Base-by-base conservation (phyloP, 192 early-diverging fungal species). In the Thamnidium elegans region DNA sequence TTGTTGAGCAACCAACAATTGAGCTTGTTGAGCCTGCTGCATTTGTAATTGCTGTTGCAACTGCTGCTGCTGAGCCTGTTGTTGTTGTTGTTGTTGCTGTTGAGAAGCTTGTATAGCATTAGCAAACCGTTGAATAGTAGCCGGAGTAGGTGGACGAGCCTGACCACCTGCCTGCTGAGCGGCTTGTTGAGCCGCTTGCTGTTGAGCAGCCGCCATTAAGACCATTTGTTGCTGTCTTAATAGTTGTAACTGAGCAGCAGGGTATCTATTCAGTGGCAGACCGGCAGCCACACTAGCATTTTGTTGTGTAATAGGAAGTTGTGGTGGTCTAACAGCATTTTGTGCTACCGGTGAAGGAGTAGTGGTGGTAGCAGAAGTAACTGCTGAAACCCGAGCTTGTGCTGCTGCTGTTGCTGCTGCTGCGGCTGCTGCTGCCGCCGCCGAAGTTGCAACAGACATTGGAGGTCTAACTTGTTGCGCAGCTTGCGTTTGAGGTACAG, bases 1-100 rank as follows among this genome's bases (percentile, higher is more conserved):
- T n/a, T 55, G 67, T 13, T 63, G 55, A 34, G 63, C 66, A 5
- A 66, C 76, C 1, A 47, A 45, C 10, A 71, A 75, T 10, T 47
- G 46, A n/a, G 32, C 45, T 42, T 60, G 65, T 39, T 70, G 47
- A 3, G 58, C 54, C 10, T 62, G 62, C 3, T 55, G 68, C 60
- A 62, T 62, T 36, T 55, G 68, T 2, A 64, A 63, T 45, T 77
- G 75, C 65, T 70, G 72, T n/a, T 68, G 68, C 17, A 70, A 66
- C 3, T 69, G 62, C 11, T 73, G 70, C 17, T 71, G 73, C 1
- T 58, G 67, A 3, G 60, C 58, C 5, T 72, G 52, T 31, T 75
- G 72, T n/a, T 62, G 60, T 11, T 62, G 56, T 19, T 50, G 48
- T 19, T 52, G 52, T n/a, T 64, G 66, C 4, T 59, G 50, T 14